Conservation (phyloP, 129 eudicot species). For the Logfia minima region DNA sequence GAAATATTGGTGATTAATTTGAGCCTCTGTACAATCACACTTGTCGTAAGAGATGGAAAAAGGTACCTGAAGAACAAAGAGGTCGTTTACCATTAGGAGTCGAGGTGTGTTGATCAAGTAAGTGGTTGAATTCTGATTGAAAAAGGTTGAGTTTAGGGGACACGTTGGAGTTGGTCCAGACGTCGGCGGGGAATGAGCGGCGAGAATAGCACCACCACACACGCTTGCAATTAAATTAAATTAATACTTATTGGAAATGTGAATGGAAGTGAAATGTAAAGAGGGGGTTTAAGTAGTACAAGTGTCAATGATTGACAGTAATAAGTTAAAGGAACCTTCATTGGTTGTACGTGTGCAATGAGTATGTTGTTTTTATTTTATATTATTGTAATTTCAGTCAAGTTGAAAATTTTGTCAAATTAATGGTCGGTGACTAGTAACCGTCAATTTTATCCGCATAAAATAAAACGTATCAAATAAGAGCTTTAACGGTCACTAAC, state of each 20-base stretch:
- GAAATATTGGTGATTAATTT: too few species aligned
- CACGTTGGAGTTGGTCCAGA: constrained; percentile 51
- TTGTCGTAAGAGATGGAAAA: background rate
- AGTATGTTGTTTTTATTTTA: background rate
- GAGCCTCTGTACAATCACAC: too few species aligned
- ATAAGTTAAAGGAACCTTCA: background rate
- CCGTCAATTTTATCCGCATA: too few species aligned
- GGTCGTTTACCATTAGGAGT: constrained; percentile 38
- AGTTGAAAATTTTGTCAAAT: too few species aligned
- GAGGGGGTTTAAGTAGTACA: constrained; percentile 16
- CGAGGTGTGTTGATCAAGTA: background rate
- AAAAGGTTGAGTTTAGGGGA: constrained; percentile 22
- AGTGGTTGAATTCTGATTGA: constrained; percentile 29
- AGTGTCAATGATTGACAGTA: background rate
- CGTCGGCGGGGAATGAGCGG: constrained; percentile 56
- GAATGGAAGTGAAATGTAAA: background rate
- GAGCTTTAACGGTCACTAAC: too few species aligned
- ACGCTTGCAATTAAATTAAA: constrained; percentile 21
- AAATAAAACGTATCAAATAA: too few species aligned
- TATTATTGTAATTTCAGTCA: too few species aligned
- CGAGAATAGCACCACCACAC: constrained; percentile 92
- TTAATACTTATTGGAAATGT: background rate
- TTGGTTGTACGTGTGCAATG: background rate
- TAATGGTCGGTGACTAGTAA: too few species aligned
- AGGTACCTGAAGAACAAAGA: constrained; percentile 40